A percentile compares a stretch with the other conserved stretches of the same genome.
phyloP scores from a whole-genome alignment of 768 basidiomycete genomes.

The Mycena rosella region DNA sequence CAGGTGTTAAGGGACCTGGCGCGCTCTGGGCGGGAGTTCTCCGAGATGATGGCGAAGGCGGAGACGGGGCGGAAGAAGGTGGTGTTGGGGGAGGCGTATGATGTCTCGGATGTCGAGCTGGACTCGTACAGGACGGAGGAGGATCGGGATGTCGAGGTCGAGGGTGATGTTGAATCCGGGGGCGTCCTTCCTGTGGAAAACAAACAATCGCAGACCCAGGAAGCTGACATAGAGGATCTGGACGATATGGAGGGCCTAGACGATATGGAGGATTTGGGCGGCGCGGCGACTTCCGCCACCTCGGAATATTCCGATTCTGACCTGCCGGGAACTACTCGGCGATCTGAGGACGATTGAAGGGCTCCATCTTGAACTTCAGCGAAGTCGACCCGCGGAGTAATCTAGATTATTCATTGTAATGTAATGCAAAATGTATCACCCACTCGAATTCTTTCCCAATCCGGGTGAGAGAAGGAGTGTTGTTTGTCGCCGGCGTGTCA shows the following conservation, averaged over 20 bases:
- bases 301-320: too few species aligned
- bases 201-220: neutral
- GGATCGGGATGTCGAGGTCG: constrained; percentile 17
- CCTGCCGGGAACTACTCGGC: neutral
- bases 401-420: constrained; percentile 25
- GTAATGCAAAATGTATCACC: constrained; percentile 20
- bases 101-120: constrained; percentile 28
- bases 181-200: neutral
- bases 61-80: constrained; percentile 30
- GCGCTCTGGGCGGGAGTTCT: constrained; percentile 31
- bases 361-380: too few species aligned
- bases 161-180: neutral
- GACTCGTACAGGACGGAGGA: constrained; percentile 26
- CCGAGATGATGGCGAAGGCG: constrained; percentile 20
- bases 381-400: too few species aligned
- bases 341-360: neutral
- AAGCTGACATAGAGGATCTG: neutral
- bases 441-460: constrained; percentile 10
- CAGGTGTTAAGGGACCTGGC: constrained; percentile 26
- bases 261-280: neutral
- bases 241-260: neutral
- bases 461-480: neutral
- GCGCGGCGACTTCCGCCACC: neutral
- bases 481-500: constrained; percentile 10
- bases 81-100: constrained; percentile 31